These are phyloP conservation scores for Solanum rostratum DNA, from an alignment of 257 asterid genomes.

Conservation along the genomic window DNA sequence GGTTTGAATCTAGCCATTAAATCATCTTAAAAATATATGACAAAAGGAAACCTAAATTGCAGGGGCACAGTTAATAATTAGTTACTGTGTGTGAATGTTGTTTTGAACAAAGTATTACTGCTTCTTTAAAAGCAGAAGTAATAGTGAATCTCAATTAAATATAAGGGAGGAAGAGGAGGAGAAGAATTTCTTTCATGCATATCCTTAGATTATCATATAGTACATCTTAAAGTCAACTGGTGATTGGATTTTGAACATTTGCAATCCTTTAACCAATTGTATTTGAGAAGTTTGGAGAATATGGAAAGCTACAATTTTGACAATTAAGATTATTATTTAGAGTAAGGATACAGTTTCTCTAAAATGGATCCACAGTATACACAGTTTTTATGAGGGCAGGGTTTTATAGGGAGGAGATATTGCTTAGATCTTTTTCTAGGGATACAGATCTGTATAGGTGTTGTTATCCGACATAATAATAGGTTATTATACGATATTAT, in stretches of 20 bases:
- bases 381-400: background rate
- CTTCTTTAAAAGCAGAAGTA: background rate
- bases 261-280: background rate
- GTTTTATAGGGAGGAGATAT: background rate
- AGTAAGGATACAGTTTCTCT: background rate
- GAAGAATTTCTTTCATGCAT: constrained; percentile 25
- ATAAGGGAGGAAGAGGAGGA: constrained; percentile 92
- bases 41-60: background rate
- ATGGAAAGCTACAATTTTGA: background rate
- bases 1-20: background rate
- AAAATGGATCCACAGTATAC: background rate
- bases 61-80: background rate
- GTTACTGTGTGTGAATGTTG: background rate
- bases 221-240: background rate
- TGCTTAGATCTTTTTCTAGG: background rate
- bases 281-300: background rate
- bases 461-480: background rate
- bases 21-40: background rate
- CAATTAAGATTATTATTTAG: background rate
- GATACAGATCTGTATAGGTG: background rate
- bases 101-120: background rate
- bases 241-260: background rate
- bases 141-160: background rate
- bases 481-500: background rate
- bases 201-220: background rate